Conservation (phyloP, 2,329 filamentous ascomycete genomes). For the Proliferodiscus dingleyae region DNA sequence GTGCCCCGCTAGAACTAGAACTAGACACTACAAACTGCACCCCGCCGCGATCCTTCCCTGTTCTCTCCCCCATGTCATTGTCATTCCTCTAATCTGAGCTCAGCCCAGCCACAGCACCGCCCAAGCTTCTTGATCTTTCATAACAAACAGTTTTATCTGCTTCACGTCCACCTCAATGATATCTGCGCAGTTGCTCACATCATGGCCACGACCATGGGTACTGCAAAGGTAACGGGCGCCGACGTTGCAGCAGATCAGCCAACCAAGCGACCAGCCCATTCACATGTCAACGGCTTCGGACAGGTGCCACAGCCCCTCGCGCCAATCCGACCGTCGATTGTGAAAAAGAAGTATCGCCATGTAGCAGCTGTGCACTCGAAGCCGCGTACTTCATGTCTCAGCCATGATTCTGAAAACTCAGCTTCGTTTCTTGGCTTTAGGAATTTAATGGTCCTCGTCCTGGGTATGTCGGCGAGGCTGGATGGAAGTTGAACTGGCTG, state of each 20-base stretch:
- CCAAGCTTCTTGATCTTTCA: no score
- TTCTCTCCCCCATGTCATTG: no score
- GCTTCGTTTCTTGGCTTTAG: conserved; percentile 91
- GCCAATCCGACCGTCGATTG: conserved; percentile 14
- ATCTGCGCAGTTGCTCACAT: no score
- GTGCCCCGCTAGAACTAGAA: no score
- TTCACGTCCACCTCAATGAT: no score
- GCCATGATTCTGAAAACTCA: conserved; percentile 68
- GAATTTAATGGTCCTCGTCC: conserved; percentile 91
- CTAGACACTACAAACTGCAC: no score
- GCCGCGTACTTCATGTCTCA: conserved; percentile 72
- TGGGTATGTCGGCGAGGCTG: conserved; percentile 52
- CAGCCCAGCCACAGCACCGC: no score
- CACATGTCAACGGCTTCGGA: conserved; percentile 23
- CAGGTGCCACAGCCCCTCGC: conserved; percentile 22
- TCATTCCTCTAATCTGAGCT: no score
- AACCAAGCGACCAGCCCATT: conserved; percentile 22
- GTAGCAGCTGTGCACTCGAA: conserved; percentile 78
- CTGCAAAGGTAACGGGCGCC: conserved; percentile 22
- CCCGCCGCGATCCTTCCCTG: no score
- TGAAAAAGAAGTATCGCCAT: conserved; percentile 77
- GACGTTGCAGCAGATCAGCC: conserved; percentile 14
- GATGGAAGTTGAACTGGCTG: not conserved
- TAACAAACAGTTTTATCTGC: no score
- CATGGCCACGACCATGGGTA: conserved; percentile 23